A percentile compares a stretch with the other conserved stretches of the same genome.
Evolutionary conservation across 495 filamentous ascomycete genomes (phyloP).

Genomic region (Sabuloglossum arenarium): DNA sequence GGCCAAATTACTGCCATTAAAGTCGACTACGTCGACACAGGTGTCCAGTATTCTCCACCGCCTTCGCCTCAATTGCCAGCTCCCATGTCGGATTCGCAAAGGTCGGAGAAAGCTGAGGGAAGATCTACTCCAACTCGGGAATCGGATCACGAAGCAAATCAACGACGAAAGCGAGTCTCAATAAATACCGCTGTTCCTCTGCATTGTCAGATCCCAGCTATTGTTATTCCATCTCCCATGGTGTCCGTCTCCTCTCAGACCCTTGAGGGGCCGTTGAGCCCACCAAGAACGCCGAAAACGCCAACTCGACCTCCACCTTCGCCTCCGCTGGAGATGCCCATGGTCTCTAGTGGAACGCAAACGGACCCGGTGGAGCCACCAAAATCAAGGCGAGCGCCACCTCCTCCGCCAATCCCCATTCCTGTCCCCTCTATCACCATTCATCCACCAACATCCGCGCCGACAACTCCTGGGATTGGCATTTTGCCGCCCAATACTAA

Average conservation of each 20-base stretch:
- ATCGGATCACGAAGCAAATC: conserved; percentile 46
- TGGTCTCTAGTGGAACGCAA: conserved; percentile 4
- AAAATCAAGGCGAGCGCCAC: conserved; percentile 11
- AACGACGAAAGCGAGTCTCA: conserved; percentile 41
- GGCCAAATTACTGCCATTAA: not conserved
- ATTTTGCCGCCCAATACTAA: conserved; percentile 45
- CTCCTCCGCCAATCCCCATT: conserved; percentile 12
- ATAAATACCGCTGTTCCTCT: conserved; percentile 9
- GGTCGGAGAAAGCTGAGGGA: not conserved
- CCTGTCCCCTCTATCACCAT: conserved; percentile 43
- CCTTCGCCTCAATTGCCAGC: conserved; percentile 31
- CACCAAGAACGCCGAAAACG: conserved; percentile 43
- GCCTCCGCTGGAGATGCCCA: conserved; percentile 29
- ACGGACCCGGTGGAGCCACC: conserved; percentile 3
- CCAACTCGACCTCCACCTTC: not conserved
- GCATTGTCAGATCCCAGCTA: conserved; percentile 1
- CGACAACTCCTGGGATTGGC: conserved; percentile 36
- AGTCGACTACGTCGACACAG: conserved; percentile 44
- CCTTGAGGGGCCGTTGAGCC: conserved; percentile 39
- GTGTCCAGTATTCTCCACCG: conserved; percentile 64
- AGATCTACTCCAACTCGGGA: conserved; percentile 15
- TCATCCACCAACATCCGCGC: conserved; percentile 41
- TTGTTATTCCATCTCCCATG: conserved; percentile 27
- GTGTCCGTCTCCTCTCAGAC: conserved; percentile 57
- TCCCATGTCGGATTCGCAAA: not conserved